Evolutionary conservation across 164 flowering plant genomes (phyloP).

Genomic region (Platanus orientalis): DNA sequence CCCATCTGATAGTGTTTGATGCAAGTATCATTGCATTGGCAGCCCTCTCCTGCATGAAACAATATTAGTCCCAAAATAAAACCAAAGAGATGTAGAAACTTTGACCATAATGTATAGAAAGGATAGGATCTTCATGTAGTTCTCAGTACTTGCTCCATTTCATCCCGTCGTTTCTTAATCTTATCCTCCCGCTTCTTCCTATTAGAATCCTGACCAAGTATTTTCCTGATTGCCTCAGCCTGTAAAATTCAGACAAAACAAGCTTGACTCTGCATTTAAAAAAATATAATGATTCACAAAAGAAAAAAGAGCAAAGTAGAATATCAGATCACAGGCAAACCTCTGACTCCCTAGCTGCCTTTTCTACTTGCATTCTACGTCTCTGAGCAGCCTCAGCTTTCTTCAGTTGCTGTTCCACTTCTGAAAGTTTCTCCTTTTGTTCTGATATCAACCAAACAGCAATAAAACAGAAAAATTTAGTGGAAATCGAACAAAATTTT

Average conservation of each 20-base stretch:
- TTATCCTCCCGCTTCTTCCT: constrained; percentile 87
- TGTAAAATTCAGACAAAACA: constrained; percentile 24
- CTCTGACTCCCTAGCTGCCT: constrained; percentile 87
- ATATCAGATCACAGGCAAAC: constrained; percentile 30
- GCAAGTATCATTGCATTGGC: constrained; percentile 51
- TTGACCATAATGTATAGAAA: no score
- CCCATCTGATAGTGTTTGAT: constrained; percentile 58
- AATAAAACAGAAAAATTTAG: constrained; percentile 2
- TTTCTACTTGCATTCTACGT: constrained; percentile 83
- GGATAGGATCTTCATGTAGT: neutral
- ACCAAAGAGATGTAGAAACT: neutral
- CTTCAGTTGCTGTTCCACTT: constrained; percentile 84
- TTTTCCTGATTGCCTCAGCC: constrained; percentile 97
- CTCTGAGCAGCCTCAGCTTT: constrained; percentile 97
- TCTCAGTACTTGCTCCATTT: constrained; percentile 72
- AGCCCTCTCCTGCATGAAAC: constrained; percentile 66
- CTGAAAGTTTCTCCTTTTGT: constrained; percentile 91
- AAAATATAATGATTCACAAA: neutral
- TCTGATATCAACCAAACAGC: constrained; percentile 37
- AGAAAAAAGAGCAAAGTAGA: neutral
- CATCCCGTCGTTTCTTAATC: constrained; percentile 77
- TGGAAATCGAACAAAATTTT: neutral
- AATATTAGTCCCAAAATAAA: neutral
- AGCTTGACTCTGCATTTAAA: neutral
- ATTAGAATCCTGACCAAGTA: constrained; percentile 90